These are phyloP conservation scores for Colletotrichum tofieldiae DNA, from an alignment of 2,329 filamentous ascomycete genomes.

Conservation along the genomic window DNA sequence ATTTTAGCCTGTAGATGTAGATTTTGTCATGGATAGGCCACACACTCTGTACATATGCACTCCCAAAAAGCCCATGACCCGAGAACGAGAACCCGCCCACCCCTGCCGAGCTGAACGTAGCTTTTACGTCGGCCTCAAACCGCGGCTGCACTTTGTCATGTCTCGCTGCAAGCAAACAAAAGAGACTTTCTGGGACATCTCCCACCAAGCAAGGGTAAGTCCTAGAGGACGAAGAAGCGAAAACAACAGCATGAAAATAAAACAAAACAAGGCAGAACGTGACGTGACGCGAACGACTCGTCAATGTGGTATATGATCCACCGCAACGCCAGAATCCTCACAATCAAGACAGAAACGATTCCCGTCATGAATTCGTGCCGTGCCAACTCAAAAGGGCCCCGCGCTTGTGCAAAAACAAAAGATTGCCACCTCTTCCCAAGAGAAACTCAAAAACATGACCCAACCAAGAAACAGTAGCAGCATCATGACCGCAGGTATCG, in stretches of 20 bases:
- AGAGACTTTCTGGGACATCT: not conserved
- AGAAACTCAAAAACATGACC: not conserved
- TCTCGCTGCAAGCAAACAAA: not conserved
- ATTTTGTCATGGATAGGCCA: not conserved
- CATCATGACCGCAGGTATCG: not conserved
- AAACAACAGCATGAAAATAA: slow-evolving; percentile 34
- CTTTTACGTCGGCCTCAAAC: too few species aligned
- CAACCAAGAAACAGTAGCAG: not conserved
- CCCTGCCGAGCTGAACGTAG: not conserved
- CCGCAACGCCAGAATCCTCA: slow-evolving; percentile 41
- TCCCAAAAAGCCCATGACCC: not conserved
- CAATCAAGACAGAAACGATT: slow-evolving; percentile 33
- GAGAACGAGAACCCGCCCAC: not conserved
- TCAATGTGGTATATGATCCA: slow-evolving; percentile 43
- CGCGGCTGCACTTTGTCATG: not conserved
- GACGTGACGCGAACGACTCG: slow-evolving; percentile 37
- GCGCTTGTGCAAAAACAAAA: slow-evolving; percentile 12
- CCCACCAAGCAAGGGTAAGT: not conserved
- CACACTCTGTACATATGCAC: not conserved
- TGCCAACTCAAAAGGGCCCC: slow-evolving; percentile 5
- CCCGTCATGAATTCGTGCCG: slow-evolving; percentile 29
- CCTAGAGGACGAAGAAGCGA: slow-evolving; percentile 22
- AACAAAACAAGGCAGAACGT: slow-evolving; percentile 25
- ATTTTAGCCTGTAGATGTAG: not conserved
- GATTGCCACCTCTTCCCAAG: slow-evolving; percentile 27